Evolutionary conservation across 2,329 filamentous ascomycete species (phyloP).

Genomic region (Stylonectria norvegica): DNA sequence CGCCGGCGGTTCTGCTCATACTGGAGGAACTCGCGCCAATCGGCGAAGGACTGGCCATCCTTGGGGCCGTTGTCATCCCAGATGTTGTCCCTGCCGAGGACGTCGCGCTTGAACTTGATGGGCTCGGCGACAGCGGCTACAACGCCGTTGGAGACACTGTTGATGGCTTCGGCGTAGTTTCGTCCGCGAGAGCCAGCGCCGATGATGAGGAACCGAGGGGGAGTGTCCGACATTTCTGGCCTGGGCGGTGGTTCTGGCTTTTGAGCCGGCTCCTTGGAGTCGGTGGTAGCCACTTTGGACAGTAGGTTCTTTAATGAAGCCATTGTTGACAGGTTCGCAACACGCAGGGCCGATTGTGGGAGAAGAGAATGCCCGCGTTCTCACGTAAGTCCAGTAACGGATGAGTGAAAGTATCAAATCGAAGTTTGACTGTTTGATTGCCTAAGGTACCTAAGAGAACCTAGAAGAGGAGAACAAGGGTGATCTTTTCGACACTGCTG

Average conservation of each 20-base stretch:
- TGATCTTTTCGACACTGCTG: too few relatives aligned
- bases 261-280: neutral
- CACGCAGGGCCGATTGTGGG: too few relatives aligned
- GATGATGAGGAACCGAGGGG: constrained; percentile 71
- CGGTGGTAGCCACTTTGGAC: constrained; percentile 8
- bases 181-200: constrained; percentile 78
- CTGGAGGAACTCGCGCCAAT: constrained; percentile 72
- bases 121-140: constrained; percentile 82
- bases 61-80: constrained; percentile 54
- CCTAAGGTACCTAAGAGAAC: too few relatives aligned
- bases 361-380: neutral
- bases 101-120: constrained; percentile 68
- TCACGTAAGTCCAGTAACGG: neutral
- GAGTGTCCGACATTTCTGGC: constrained; percentile 44
- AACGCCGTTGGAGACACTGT: constrained; percentile 60
- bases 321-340: constrained; percentile 13
- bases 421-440: too few relatives aligned
- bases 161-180: constrained; percentile 67
- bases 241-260: constrained; percentile 34
- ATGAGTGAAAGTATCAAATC: neutral
- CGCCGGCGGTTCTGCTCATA: constrained; percentile 65
- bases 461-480: neutral
- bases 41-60: constrained; percentile 65
- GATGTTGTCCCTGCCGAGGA: constrained; percentile 69
- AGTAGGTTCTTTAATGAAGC: constrained; percentile 17